Evolutionary conservation across 1,284 basidiomycete genomes (phyloP).

Genomic region (Fomitiporia mediterranea): DNA sequence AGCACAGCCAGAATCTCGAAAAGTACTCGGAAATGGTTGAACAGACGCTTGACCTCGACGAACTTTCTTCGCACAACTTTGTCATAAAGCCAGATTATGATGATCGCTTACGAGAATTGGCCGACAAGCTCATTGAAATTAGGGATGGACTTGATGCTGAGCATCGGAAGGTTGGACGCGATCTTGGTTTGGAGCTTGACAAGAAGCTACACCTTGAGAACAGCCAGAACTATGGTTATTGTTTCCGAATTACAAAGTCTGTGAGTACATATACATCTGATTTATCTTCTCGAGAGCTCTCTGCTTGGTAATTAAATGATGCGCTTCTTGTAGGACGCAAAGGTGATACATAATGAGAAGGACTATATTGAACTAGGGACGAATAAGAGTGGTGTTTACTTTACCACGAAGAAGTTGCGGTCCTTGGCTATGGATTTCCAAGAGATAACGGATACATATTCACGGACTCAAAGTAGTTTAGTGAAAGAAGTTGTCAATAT

Average conservation of each 20-base stretch:
- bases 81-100: slow-evolving; percentile 94
- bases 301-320: too few species aligned
- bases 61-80: slow-evolving; percentile 81
- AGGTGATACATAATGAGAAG: slow-evolving; percentile 62
- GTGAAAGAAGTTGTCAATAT: slow-evolving; percentile 94
- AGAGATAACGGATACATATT: slow-evolving; percentile 68
- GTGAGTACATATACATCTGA: slow-evolving; percentile 42
- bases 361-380: slow-evolving; percentile 85
- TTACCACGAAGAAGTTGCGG: slow-evolving; percentile 82
- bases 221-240: slow-evolving; percentile 87
- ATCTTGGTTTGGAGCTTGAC: slow-evolving; percentile 83
- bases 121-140: slow-evolving; percentile 62
- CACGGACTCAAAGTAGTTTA: slow-evolving; percentile 72
- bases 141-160: slow-evolving; percentile 85
- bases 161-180: slow-evolving; percentile 68
- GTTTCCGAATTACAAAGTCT: slow-evolving; percentile 88
- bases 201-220: slow-evolving; percentile 98
- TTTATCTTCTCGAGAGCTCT: background rate
- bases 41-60: slow-evolving; percentile 88
- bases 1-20: slow-evolving; percentile 55
- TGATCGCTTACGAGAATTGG: slow-evolving; percentile 65
- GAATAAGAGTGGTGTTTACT: slow-evolving; percentile 85
- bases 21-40: slow-evolving; percentile 95
- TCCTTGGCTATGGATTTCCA: slow-evolving; percentile 71
- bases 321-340: slow-evolving; percentile 63